These are phyloP conservation scores for Cadophora malorum DNA, from an alignment of 2,329 filamentous ascomycete species.

Conservation along the genomic window DNA sequence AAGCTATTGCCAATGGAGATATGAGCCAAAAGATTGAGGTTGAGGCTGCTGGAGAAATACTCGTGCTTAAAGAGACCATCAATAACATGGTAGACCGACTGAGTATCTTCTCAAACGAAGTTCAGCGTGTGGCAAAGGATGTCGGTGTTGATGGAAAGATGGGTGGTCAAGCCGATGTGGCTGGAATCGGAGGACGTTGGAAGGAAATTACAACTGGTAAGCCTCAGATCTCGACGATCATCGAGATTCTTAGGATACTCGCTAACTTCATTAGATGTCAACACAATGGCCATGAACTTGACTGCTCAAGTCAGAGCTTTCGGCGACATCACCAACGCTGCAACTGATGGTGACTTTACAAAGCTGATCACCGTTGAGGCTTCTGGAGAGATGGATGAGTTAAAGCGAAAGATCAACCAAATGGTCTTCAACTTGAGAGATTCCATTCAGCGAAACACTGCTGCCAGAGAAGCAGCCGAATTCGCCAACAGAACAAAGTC, in stretches of 20 bases:
- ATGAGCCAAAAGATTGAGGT: conserved; percentile 97
- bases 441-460: conserved; percentile 95
- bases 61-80: conserved; percentile 93
- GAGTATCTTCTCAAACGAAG: conserved; percentile 94
- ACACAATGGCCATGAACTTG: conserved; percentile 64
- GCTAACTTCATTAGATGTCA: conserved; percentile 41
- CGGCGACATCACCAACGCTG: conserved; percentile 97
- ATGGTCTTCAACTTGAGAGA: conserved; percentile 97
- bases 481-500: conserved; percentile 98
- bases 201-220: conserved; percentile 93
- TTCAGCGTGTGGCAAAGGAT: conserved; percentile 94
- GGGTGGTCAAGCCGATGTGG: conserved; percentile 95
- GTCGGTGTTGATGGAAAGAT: conserved; percentile 98
- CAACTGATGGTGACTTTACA: conserved; percentile 95
- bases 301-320: conserved; percentile 98
- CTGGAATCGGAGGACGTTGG: conserved; percentile 92
- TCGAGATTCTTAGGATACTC: not conserved
- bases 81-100: conserved; percentile 98
- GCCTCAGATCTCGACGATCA: not conserved
- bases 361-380: conserved; percentile 97
- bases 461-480: conserved; percentile 93
- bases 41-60: conserved; percentile 92
- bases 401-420: conserved; percentile 99
- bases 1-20: conserved; percentile 93
- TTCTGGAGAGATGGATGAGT: conserved; percentile 97